Evolutionary conservation across 768 basidiomycete species (phyloP), one percentile per base, ranked within the genome.

Genomic region (Amanita fuliginea): DNA sequence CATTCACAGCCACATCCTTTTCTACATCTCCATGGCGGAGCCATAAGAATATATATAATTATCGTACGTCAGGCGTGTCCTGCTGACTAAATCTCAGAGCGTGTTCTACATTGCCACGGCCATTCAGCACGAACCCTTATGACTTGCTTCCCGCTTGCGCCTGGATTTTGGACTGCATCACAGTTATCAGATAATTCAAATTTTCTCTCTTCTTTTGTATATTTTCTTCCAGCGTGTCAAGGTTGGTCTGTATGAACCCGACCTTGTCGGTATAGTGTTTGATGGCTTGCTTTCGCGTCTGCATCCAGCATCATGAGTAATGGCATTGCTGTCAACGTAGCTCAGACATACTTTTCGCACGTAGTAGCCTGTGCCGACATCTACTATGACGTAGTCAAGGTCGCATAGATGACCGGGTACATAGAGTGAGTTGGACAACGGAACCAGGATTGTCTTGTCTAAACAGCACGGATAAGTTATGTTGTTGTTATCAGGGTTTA

Each of bases 351-450:
- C 96, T 77, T 98, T 99, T 67, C 89, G 82, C 14, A 98, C 87
- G 56, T 84, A 97, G 65, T 97, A 99, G 0, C 96, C 95, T 0
- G 95, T 98, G 1, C 96, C 96, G 22, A 98, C 75, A 62, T 99
- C 96, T 34, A 98, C 80, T 54, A 98, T 83, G 42, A 99, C 94
- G 56, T 90, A 77, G 40, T 92, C 85, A 0, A 78, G 64, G 60
- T 96, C 86, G 36, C 71, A 73, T 42, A 98, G 73, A 66, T 83
- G 91, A 16, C 94, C 96, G 2, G 95, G 93, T 21, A 98, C 86
- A 60, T 97, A 98, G 2, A 99, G 76, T 0, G 94, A 97, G 63
- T 87, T 90, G 13, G 93, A 97, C 48, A 98, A 65, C 5, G 96
- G 95, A 8, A 98, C 89, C 11, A 98, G 73, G 53, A 96, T 79